Evolutionary conservation across 2,329 filamentous ascomycete species (phyloP), one percentile per base, ranked within the genome.

Genomic region (Neonectria coccinea): DNA sequence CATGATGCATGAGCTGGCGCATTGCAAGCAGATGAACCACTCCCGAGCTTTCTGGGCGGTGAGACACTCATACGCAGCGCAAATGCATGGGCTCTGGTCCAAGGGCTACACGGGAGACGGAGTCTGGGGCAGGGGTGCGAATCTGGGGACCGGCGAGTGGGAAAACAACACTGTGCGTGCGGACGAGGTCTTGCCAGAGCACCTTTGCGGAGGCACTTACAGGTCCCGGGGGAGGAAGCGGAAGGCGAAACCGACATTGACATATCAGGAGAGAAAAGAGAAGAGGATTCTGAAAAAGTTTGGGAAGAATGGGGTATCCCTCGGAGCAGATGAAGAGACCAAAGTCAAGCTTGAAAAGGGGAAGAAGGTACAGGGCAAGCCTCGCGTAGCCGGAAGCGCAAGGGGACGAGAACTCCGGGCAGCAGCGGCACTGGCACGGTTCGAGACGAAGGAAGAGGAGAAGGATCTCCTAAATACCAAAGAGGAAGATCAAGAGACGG

Each of bases 1-100:
- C 69, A 97, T 97, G 93, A 94, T 97, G 88, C 93, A 97, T 76
- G 92, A 96, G 82, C 82, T 97, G 31, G 93, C 93, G 3, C 93
- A 97, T 77, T 94, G 92, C 83, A 91, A 92, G 77, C 91, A 97
- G 76, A 97, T 97, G 94, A 97, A 97, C 77, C 93, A 97, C 76
- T 91, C 89, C 2, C 85, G 87, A 59, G 88, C 87, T 2, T 97
- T 97, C 74, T 97, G 93, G 93, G 86, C 86, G 10, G 90, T 94
- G 18, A 84, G 93, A 51, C 92, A 96, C 77, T 80, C 83, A 45
- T 96, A 92, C 74, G 90, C 92, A 1, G 84, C 83, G 9, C 86
- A 93, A 59, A 89, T 97, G 86, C 87, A 89, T 67, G 83, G 70
- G 1, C 80, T 97, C 1, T 96, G 92, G 92, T 77, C 77, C 1